These are phyloP conservation scores for Fusarium algeriense DNA, from an alignment of 2,329 filamentous ascomycete genomes.

Conservation along the genomic window DNA sequence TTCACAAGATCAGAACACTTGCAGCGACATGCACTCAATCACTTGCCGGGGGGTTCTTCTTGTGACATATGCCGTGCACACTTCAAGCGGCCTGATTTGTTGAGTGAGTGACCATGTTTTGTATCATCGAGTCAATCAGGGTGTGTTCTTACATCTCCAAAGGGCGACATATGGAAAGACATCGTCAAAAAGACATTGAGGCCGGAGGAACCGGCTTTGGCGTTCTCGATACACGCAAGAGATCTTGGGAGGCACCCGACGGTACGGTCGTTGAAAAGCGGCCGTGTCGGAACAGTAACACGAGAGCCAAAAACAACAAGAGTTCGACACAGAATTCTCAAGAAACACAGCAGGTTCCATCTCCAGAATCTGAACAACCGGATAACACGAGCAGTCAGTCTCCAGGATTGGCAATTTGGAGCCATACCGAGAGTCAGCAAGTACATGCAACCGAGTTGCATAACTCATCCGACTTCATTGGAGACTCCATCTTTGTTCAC, in stretches of 20 bases:
- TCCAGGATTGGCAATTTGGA: neutral
- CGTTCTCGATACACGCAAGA: slow-evolving; percentile 65
- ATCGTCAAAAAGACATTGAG: slow-evolving; percentile 66
- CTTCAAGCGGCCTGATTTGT: slow-evolving; percentile 70
- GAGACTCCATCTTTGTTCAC: slow-evolving; percentile 10
- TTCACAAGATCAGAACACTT: slow-evolving; percentile 71
- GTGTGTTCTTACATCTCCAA: slow-evolving; percentile 3
- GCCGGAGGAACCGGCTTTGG: slow-evolving; percentile 65
- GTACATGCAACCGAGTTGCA: neutral
- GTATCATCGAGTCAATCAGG: neutral
- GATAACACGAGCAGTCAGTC: neutral
- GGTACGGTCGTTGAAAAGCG: slow-evolving; percentile 64
- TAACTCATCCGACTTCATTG: neutral
- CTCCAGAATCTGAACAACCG: slow-evolving; percentile 1
- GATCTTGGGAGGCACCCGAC: slow-evolving; percentile 66
- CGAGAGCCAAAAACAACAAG: slow-evolving; percentile 17
- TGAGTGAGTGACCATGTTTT: slow-evolving; percentile 36
- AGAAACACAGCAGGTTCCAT: slow-evolving; percentile 6
- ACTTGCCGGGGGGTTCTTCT: slow-evolving; percentile 64
- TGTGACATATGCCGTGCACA: slow-evolving; percentile 70
- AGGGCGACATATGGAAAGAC: slow-evolving; percentile 70
- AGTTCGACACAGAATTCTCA: slow-evolving; percentile 1
- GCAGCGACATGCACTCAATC: slow-evolving; percentile 69
- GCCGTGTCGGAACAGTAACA: slow-evolving; percentile 14
- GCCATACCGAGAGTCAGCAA: neutral